Percentiles rank a stretch among this genome's conserved stretches.
Conservation (phyloP, 257 asterid species). For the Eucommia ulmoides region DNA sequence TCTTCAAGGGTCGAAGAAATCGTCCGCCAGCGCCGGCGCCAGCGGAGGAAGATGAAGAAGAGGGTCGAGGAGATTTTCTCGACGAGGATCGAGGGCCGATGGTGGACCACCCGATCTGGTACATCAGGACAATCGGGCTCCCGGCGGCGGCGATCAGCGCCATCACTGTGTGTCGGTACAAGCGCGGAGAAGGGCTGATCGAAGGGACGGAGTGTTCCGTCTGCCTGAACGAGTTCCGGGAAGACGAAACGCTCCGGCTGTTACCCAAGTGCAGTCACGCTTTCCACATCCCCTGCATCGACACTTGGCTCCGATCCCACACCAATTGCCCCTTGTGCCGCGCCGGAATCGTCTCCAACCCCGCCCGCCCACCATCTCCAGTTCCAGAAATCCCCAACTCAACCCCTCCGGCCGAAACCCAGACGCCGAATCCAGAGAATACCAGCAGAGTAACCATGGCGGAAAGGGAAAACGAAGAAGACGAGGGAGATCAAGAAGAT, state of each 20-base stretch:
- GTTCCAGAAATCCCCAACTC: constrained; percentile 14
- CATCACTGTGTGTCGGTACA: constrained; percentile 47
- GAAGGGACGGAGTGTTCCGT: constrained; percentile 72
- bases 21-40: constrained; percentile 7
- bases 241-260: constrained; percentile 48
- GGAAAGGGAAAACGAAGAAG: constrained; percentile 7
- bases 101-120: constrained; percentile 71
- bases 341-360: constrained; percentile 30
- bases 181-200: constrained; percentile 40
- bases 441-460: constrained; percentile 7
- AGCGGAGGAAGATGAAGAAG: constrained; percentile 11
- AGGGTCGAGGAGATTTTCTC: constrained; percentile 16
- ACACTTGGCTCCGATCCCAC: constrained; percentile 77
- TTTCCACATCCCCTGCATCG: constrained; percentile 68
- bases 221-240: constrained; percentile 63
- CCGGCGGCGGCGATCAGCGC: constrained; percentile 47
- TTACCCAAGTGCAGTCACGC: constrained; percentile 81
- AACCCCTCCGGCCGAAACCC: constrained; percentile 17
- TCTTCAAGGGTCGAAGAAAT: constrained; percentile 8
- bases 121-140: constrained; percentile 62
- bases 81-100: constrained; percentile 42
- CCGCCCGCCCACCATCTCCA: background rate
- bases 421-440: constrained; percentile 10
- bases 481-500: constrained; percentile 15
- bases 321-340: constrained; percentile 82